Percentiles rank a stretch among this genome's conserved stretches.
phyloP scores from a whole-genome alignment of 257 asterid species.

The Plectranthus barbatus region DNA sequence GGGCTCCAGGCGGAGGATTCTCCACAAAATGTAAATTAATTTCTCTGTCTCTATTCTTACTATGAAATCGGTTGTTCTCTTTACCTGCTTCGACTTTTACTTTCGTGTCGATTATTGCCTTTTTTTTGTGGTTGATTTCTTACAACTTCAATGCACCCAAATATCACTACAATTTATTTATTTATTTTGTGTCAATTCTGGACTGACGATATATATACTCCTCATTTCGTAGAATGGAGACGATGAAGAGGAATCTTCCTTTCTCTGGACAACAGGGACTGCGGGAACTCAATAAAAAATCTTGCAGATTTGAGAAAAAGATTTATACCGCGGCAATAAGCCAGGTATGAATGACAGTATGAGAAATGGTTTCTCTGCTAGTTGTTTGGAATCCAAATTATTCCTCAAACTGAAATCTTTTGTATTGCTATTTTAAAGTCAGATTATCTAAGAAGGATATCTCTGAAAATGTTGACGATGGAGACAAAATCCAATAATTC shows the following conservation, averaged over 20 bases:
- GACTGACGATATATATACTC: conserved; percentile 8
- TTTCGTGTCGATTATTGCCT: not conserved
- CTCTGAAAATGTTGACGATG: conserved; percentile 79
- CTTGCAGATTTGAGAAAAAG: conserved; percentile 76
- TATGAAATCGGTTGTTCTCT: not conserved
- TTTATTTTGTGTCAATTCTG: not conserved
- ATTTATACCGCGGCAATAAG: conserved; percentile 66
- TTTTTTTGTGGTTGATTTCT: not conserved
- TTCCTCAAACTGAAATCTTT: not conserved
- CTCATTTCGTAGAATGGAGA: conserved; percentile 66
- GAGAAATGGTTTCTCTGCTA: not conserved
- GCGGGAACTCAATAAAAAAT: conserved; percentile 72
- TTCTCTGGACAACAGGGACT: conserved; percentile 72
- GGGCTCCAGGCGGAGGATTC: conserved; percentile 62
- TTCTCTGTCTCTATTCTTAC: not conserved
- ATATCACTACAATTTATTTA: not conserved
- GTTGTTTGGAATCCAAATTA: not conserved
- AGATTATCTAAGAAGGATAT: conserved; percentile 74
- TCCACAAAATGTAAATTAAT: conserved; percentile 61
- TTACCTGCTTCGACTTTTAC: not conserved
- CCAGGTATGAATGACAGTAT: conserved; percentile 36
- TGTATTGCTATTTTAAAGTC: conserved; percentile 40
- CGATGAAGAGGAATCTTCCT: conserved; percentile 78
- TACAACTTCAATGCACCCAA: not conserved
- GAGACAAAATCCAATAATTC: conserved; percentile 76